Percentiles rank a stretch among this genome's conserved stretches.
Evolutionary conservation across 2,329 filamentous ascomycete species (phyloP).

Genomic region (Calonectria honghensis): DNA sequence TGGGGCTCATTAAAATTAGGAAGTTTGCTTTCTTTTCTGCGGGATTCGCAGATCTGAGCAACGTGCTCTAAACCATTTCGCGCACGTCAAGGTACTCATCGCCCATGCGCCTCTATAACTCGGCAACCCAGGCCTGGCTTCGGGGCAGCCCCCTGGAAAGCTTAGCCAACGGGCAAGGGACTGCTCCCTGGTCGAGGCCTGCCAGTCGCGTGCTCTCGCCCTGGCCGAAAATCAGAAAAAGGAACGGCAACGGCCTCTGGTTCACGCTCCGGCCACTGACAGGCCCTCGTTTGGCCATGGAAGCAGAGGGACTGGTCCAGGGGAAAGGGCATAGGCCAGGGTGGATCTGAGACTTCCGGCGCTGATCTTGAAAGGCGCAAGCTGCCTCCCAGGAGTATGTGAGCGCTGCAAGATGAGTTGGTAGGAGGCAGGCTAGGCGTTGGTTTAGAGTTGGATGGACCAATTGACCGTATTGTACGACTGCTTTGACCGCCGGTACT

Average conservation of each 20-base stretch:
- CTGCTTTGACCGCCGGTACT: not conserved
- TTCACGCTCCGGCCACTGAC: slow-evolving; percentile 7
- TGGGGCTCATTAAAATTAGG: slow-evolving; percentile 16
- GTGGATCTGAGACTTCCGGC: slow-evolving; percentile 32
- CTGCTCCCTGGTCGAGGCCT: slow-evolving; percentile 9
- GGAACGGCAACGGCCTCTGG: not conserved
- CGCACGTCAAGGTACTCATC: not conserved
- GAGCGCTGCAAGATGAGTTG: slow-evolving; percentile 13
- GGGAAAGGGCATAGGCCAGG: slow-evolving; percentile 12
- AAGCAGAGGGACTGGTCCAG: slow-evolving; percentile 27
- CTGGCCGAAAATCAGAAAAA: slow-evolving; percentile 10
- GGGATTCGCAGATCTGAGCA: slow-evolving; percentile 5
- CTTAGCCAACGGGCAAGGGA: slow-evolving; percentile 28
- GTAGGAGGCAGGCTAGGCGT: slow-evolving; percentile 15
- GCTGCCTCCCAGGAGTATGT: not conserved
- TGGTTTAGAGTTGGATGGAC: slow-evolving; percentile 24
- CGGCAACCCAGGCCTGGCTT: slow-evolving; percentile 5
- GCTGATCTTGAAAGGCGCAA: slow-evolving; percentile 10
- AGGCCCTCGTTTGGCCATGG: slow-evolving; percentile 19
- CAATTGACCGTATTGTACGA: slow-evolving; percentile 1
- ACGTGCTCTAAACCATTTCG: slow-evolving; percentile 10
- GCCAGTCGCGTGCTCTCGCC: slow-evolving; percentile 36
- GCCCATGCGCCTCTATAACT: not conserved
- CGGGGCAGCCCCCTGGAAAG: slow-evolving; percentile 28
- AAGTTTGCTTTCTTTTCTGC: not conserved